A percentile compares a stretch with the other conserved stretches of the same genome.
phyloP scores from a whole-genome alignment of 164 flowering plant genomes.

The Liquidambar formosana region DNA sequence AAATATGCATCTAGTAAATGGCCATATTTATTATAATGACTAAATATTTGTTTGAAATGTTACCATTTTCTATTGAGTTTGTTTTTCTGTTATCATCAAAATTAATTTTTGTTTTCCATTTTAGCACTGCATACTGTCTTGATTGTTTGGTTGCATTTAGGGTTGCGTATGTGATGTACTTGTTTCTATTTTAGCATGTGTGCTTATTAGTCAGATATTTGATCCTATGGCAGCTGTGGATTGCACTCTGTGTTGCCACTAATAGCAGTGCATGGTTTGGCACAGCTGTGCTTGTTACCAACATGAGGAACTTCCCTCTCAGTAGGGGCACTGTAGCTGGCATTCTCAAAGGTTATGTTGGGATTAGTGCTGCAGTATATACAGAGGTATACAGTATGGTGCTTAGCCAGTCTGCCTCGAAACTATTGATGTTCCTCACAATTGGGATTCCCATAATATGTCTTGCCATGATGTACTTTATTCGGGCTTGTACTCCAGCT shows the following conservation, averaged over 20 bases:
- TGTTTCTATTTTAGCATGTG: too few relatives aligned
- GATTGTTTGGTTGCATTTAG: neutral
- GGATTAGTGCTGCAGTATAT: constrained; percentile 42
- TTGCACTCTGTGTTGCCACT: constrained; percentile 38
- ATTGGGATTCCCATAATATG: constrained; percentile 68
- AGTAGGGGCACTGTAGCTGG: constrained; percentile 57
- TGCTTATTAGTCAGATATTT: too few relatives aligned
- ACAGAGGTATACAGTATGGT: constrained; percentile 44
- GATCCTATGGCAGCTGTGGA: constrained; percentile 29
- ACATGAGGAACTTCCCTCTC: constrained; percentile 52
- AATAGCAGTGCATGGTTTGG: constrained; percentile 49
- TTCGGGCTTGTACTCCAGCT: constrained; percentile 81
- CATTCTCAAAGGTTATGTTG: constrained; percentile 54
- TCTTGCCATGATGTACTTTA: constrained; percentile 62
- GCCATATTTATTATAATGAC: neutral
- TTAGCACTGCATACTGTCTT: neutral
- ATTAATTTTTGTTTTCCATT: neutral
- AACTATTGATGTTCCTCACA: constrained; percentile 64
- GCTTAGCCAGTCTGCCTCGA: constrained; percentile 53
- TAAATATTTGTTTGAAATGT: neutral
- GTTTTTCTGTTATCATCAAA: neutral
- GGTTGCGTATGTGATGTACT: too few relatives aligned
- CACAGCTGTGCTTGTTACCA: constrained; percentile 52
- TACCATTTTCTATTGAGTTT: neutral
- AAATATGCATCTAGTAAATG: too few relatives aligned